phyloP scores from a whole-genome alignment of 306 rosid species.

The Glycine latifolia region DNA sequence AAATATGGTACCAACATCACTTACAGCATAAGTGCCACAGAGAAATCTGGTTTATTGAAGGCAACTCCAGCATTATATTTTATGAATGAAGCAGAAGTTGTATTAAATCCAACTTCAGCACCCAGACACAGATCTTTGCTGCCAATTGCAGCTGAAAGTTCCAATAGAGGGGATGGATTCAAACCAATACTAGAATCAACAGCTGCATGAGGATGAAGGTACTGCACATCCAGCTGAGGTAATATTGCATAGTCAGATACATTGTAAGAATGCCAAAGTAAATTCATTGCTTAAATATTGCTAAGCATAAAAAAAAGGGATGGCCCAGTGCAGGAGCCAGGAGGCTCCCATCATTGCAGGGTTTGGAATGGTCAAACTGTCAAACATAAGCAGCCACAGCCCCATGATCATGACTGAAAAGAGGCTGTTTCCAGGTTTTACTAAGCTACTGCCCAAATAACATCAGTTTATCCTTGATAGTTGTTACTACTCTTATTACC shows the following conservation, averaged over 20 bases:
- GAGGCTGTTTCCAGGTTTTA: constrained; percentile 3
- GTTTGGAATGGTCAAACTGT: background rate
- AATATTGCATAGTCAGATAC: constrained; percentile 43
- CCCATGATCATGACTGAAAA: background rate
- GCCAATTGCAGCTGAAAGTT: constrained; percentile 83
- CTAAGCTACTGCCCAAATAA: constrained; percentile 22
- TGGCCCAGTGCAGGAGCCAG: constrained; percentile 2
- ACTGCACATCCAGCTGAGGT: constrained; percentile 85
- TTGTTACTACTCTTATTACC: background rate
- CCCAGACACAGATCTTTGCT: constrained; percentile 83
- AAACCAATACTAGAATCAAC: constrained; percentile 88
- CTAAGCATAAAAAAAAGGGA: constrained; percentile 11
- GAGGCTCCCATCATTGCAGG: background rate
- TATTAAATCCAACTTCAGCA: constrained; percentile 91
- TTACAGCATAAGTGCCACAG: constrained; percentile 80
- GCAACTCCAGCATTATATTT: constrained; percentile 85
- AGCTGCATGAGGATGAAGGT: constrained; percentile 90
- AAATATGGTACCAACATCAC: constrained; percentile 45
- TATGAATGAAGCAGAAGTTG: constrained; percentile 85
- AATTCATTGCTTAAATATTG: constrained; percentile 4
- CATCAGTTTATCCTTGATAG: constrained; percentile 3
- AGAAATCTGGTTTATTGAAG: constrained; percentile 80
- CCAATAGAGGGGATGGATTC: constrained; percentile 85
- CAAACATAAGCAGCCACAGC: background rate
- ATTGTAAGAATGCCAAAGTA: constrained; percentile 8